Conservation (phyloP, 2,329 filamentous ascomycete species). For the Xylaria sp. region DNA sequence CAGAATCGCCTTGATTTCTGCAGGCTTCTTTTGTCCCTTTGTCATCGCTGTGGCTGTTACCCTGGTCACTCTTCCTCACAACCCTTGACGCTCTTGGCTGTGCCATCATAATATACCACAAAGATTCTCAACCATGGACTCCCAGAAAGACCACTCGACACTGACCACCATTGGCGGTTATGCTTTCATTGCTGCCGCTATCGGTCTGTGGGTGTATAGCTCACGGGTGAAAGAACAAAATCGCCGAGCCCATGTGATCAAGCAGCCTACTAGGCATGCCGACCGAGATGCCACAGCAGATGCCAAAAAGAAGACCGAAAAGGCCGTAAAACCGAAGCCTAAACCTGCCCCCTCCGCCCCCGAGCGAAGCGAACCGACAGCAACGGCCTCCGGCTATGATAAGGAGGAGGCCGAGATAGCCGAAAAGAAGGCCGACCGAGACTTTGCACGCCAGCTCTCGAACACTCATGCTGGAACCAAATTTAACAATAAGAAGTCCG, state of each 20-base stretch:
- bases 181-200: conserved; percentile 48
- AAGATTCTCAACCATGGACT: conserved; percentile 44
- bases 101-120: conserved; percentile 4
- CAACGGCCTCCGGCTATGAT: conserved; percentile 54
- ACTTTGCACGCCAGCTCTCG: conserved; percentile 80
- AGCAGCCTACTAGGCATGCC: conserved; percentile 41
- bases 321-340: conserved; percentile 50
- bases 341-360: conserved; percentile 49
- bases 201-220: conserved; percentile 47
- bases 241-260: conserved; percentile 39
- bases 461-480: conserved; percentile 77
- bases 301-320: conserved; percentile 54
- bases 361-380: conserved; percentile 33
- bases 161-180: conserved; percentile 53
- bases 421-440: conserved; percentile 67
- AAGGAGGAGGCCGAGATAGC: conserved; percentile 65
- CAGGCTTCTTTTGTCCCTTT: conserved; percentile 18
- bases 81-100: neutral
- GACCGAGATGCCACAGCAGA: conserved; percentile 47
- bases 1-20: conserved; percentile 20
- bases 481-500: conserved; percentile 63
- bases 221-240: conserved; percentile 38
- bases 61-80: neutral
- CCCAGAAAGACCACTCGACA: conserved; percentile 43
- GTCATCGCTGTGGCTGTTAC: conserved; percentile 18